These are phyloP conservation scores for Pseudonectria buxi DNA, from an alignment of 2,329 filamentous ascomycete genomes.

Conservation along the genomic window DNA sequence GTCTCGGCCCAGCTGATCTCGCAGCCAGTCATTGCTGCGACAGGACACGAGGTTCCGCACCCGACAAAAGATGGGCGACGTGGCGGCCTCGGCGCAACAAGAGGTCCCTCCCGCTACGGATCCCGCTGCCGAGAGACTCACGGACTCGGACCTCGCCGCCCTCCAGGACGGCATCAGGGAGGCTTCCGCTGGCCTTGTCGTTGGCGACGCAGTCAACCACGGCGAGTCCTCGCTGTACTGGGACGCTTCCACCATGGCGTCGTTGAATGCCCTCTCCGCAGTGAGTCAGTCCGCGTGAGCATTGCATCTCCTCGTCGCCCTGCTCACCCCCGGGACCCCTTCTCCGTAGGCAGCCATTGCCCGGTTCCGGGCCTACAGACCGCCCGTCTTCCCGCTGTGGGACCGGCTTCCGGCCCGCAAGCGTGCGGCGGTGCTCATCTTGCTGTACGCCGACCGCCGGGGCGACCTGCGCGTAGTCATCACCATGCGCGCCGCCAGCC, in stretches of 20 bases:
- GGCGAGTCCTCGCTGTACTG: slow-evolving; percentile 46
- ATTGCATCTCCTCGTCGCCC: not conserved
- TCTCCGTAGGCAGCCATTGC: slow-evolving; percentile 49
- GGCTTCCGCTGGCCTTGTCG: slow-evolving; percentile 4
- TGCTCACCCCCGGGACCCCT: slow-evolving; percentile 12
- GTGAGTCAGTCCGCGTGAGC: slow-evolving; percentile 33
- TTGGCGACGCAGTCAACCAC: slow-evolving; percentile 15
- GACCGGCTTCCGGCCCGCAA: slow-evolving; percentile 54
- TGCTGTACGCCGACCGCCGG: slow-evolving; percentile 76
- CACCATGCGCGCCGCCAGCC: slow-evolving; percentile 58
- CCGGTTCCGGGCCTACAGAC: slow-evolving; percentile 53
- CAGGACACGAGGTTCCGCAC: no score
- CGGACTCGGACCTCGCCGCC: slow-evolving; percentile 20
- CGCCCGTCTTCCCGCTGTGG: slow-evolving; percentile 57
- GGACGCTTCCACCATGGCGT: slow-evolving; percentile 51
- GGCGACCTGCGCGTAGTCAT: slow-evolving; percentile 71
- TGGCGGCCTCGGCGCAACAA: not conserved
- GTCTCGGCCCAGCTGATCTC: no score
- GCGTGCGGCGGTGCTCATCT: slow-evolving; percentile 78
- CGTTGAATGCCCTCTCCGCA: slow-evolving; percentile 46
- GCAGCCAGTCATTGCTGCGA: no score
- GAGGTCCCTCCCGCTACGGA: no score
- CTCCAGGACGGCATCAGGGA: slow-evolving; percentile 17
- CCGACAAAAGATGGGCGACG: slow-evolving; percentile 1
- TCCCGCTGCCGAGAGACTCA: slow-evolving; percentile 13